Evolutionary conservation across 306 rosid species (phyloP).

Genomic region (Medicago truncatula): DNA sequence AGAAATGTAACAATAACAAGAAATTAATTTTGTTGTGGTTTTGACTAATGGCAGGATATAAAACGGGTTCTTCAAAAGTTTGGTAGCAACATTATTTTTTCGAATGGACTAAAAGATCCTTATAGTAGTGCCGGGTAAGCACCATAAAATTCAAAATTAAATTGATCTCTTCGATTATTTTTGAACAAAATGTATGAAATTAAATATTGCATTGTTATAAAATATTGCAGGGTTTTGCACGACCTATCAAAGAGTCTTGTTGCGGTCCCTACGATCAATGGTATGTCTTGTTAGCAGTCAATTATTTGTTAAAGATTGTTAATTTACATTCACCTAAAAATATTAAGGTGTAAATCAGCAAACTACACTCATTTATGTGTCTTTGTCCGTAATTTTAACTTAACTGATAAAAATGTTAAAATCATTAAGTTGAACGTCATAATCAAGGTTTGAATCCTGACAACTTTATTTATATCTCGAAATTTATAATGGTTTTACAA

Average conservation of each 20-base stretch:
- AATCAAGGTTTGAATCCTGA: too few species aligned
- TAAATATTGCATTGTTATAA: background rate
- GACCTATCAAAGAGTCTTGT: background rate
- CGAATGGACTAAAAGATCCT: constrained; percentile 76
- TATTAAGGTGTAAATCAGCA: too few species aligned
- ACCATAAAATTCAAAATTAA: background rate
- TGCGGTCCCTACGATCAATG: background rate
- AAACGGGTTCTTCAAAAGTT: constrained; percentile 56
- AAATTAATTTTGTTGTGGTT: too few species aligned
- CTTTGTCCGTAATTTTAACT: too few species aligned
- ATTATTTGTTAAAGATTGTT: too few species aligned
- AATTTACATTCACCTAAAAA: too few species aligned
- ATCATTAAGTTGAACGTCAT: too few species aligned
- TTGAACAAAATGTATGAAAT: background rate
- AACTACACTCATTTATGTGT: too few species aligned
- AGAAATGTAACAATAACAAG: too few species aligned
- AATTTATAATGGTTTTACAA: too few species aligned
- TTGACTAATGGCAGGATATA: constrained; percentile 52
- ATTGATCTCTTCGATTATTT: background rate
- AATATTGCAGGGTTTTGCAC: background rate
- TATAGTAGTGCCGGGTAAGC: constrained; percentile 67
- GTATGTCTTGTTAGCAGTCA: background rate
- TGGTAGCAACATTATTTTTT: constrained; percentile 74
- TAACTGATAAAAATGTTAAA: too few species aligned
- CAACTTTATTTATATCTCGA: too few species aligned